Evolutionary conservation across 108 stramenopile species (phyloP), one percentile per base, ranked within the genome.

Genomic region (Discostella pseudostelligera): DNA sequence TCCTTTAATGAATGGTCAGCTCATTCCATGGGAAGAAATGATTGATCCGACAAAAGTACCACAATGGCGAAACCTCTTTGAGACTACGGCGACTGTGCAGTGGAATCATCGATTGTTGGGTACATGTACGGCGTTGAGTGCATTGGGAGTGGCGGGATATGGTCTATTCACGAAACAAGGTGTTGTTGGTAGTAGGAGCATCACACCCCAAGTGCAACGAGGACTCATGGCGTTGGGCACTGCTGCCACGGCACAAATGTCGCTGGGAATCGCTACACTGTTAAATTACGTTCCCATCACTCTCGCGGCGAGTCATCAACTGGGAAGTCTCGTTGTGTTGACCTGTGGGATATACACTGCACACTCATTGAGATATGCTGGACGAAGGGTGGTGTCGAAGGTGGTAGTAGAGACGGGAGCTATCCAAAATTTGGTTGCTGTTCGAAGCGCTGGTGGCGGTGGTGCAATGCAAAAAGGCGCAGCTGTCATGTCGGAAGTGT

Each of bases 81-180:
- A 98, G 55, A 98, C 97, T 63, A 97, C 99, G 11, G 97, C 97
- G 4, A 94, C 88, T 22, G 99, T 99, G 19, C 99, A 99, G 71
- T 96, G 94, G 68, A 97, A 98, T 67, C 99, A 99, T 68, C 85
- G 99, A 32, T 59, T 95, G 17, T 78, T 99, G 26, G 99, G 97
- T 12, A 83, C 90, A 36, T 51, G 78, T 24, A 97, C 97, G 8
- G 82, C 95, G 8, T 50, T 80, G 0, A 65, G 81, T 21, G 96
- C 89, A 10, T 58, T 82, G 10, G 82, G 83, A 21, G 69, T 94
- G 48, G 89, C 80, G 4, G 84, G 75, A 11, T 36, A 82, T 36
- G 93, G 87, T 17, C 43, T 90, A 21, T 62, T 82, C 46, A 13
- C 8, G 46, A 16, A 24, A 25, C 2, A 28, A 49, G 35, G 46